phyloP scores from a whole-genome alignment of 2,329 filamentous ascomycete genomes.

The Fusarium stilboides region DNA sequence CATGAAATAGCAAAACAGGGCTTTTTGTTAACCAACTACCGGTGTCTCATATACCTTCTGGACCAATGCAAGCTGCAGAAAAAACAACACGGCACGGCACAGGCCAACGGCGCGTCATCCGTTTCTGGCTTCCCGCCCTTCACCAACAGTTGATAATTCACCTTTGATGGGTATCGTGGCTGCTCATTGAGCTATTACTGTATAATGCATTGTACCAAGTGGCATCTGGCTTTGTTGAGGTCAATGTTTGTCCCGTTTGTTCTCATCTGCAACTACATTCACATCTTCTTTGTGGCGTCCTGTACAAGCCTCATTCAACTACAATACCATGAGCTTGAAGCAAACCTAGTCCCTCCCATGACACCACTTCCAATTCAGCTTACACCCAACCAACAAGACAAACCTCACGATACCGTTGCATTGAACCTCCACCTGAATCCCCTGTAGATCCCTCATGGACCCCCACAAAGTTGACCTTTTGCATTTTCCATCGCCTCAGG shows the following conservation, averaged over 20 bases:
- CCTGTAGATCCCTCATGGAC: conserved; percentile 10
- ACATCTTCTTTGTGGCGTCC: not conserved
- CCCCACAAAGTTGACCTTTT: conserved; percentile 8
- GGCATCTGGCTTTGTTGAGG: not conserved
- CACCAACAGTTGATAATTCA: no score
- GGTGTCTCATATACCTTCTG: conserved; percentile 6
- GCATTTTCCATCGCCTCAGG: conserved; percentile 30
- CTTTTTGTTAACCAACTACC: conserved; percentile 12
- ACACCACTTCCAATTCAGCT: conserved; percentile 23
- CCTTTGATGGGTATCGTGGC: no score
- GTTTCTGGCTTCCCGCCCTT: no score
- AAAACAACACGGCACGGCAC: not conserved
- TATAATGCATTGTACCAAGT: not conserved
- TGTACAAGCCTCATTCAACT: conserved; percentile 5
- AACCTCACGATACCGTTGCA: conserved; percentile 27
- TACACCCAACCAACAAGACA: not conserved
- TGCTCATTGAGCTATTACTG: not conserved
- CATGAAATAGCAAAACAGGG: conserved; percentile 22
- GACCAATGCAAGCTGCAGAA: not conserved
- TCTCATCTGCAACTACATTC: not conserved
- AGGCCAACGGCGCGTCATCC: not conserved
- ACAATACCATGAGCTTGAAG: conserved; percentile 1
- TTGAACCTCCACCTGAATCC: conserved; percentile 13
- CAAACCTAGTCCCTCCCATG: conserved; percentile 5
- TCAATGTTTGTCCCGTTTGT: not conserved